phyloP scores from a whole-genome alignment of 2,329 filamentous ascomycete species.

The Tolypocladium amazonense region DNA sequence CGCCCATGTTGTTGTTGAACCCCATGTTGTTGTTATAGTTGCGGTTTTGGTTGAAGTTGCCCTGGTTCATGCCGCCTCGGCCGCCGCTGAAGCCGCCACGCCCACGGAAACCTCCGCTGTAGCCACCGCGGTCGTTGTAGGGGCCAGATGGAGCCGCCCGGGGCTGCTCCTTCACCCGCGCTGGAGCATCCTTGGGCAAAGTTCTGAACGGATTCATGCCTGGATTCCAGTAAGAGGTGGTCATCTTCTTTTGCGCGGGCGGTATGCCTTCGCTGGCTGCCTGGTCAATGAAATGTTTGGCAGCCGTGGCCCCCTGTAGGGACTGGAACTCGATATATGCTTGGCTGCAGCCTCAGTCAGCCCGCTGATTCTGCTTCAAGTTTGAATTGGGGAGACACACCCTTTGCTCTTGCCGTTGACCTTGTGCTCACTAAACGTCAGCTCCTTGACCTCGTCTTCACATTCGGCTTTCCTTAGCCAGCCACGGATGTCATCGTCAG shows the following conservation, averaged over 20 bases:
- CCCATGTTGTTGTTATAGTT: conserved; percentile 34
- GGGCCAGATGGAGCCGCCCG: conserved; percentile 39
- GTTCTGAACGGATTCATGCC: conserved; percentile 82
- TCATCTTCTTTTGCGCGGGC: conserved; percentile 57
- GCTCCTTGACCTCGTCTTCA: conserved; percentile 78
- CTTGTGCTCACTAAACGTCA: conserved; percentile 97
- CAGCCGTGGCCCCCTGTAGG: conserved; percentile 73
- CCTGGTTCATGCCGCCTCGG: conserved; percentile 38
- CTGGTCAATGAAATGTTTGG: conserved; percentile 71
- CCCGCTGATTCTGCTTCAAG: not conserved
- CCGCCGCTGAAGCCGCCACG: conserved; percentile 34
- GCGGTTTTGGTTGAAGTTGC: conserved; percentile 32
- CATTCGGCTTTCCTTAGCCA: conserved; percentile 72
- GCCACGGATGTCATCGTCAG: conserved; percentile 85
- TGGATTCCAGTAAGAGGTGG: conserved; percentile 65
- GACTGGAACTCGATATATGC: conserved; percentile 80
- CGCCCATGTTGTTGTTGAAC: conserved; percentile 34
- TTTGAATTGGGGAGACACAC: conserved; percentile 36
- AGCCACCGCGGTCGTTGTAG: conserved; percentile 35
- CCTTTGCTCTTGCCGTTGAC: conserved; percentile 98
- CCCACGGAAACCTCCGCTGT: conserved; percentile 40
- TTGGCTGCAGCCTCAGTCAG: conserved; percentile 33
- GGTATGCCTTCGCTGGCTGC: conserved; percentile 40
- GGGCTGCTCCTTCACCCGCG: conserved; percentile 48
- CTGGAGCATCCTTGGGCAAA: conserved; percentile 74